Base-by-base conservation (phyloP, 768 basidiomycete genomes). In the Mycena venus region DNA sequence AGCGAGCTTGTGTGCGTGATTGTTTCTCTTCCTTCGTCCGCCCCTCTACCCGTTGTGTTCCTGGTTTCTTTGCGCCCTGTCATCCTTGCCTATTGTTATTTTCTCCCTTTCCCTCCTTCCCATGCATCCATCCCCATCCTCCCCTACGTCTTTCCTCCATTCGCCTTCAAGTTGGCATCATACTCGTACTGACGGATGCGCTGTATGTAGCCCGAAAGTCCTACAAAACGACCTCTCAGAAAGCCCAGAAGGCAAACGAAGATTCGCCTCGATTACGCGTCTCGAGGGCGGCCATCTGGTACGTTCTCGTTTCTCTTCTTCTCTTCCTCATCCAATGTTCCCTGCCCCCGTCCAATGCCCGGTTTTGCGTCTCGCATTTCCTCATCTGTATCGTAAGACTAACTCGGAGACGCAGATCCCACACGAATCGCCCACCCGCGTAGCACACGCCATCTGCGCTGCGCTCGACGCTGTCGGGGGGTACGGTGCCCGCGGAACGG, bases 261-360 rank as follows among this genome's bases (percentile, higher is more conserved):
- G 75, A 23, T 82, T 84, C 8, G 83, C 87, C 4, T 90, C 89
- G 38, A 85, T 89, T 11, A 84, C 82, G 38, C 84, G 80, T 59
- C 80, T 90, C 1, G 78, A 87, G 62, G 82, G 82, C 56, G 89
- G 89, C 23, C 89, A 90, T 80, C 81, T 88, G 82, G 89, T 87
- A 70, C 58, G 83, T 73, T 29, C 14, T 7, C 49, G 1, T 51
- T n/a, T 31, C 56, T 31, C 36, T 32, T 27, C 29, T 38, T 5
- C 40, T 32, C 23, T n/a, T n/a, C n/a, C n/a, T n/a, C n/a, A n/a
- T n/a, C n/a, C n/a, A n/a, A n/a, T n/a, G n/a, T n/a, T n/a, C n/a
- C n/a, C n/a, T n/a, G n/a, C n/a, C n/a, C n/a, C n/a, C n/a, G n/a
- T n/a, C n/a, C n/a, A n/a, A n/a, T n/a, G n/a, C n/a, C 27, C 25